Evolutionary conservation across 2,329 filamentous ascomycete species (phyloP).

Genomic region (Fusarium cicatricum): DNA sequence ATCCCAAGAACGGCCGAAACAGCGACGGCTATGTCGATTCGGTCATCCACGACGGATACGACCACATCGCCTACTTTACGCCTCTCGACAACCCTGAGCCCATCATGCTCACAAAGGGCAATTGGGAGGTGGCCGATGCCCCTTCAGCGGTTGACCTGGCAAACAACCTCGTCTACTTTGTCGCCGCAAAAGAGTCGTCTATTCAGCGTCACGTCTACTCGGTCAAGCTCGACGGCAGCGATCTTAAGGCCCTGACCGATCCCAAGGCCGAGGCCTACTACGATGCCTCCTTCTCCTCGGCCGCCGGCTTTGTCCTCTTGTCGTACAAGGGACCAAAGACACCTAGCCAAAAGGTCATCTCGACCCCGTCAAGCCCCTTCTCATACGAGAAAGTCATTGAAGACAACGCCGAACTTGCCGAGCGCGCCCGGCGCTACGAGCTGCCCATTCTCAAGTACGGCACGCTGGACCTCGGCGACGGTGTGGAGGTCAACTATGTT

Average conservation of each 20-base stretch:
- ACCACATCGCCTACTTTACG: constrained; percentile 93
- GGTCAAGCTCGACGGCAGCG: constrained; percentile 82
- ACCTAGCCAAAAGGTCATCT: constrained; percentile 91
- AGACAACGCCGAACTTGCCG: constrained; percentile 75
- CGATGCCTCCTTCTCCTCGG: constrained; percentile 81
- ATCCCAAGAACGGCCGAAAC: constrained; percentile 75
- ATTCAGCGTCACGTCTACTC: constrained; percentile 93
- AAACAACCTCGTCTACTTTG: constrained; percentile 90
- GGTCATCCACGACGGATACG: constrained; percentile 83
- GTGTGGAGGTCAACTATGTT: constrained; percentile 74
- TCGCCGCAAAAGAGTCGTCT: constrained; percentile 84
- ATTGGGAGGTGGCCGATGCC: constrained; percentile 91
- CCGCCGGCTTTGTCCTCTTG: constrained; percentile 83
- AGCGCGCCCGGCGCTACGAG: constrained; percentile 77
- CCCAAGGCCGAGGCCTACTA: constrained; percentile 80
- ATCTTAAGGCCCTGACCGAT: constrained; percentile 77
- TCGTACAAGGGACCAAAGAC: constrained; percentile 85
- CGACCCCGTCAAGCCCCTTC: constrained; percentile 73
- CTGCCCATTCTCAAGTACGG: constrained; percentile 85
- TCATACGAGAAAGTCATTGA: constrained; percentile 78
- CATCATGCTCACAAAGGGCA: constrained; percentile 82
- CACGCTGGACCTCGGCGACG: constrained; percentile 81
- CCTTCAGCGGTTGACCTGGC: constrained; percentile 85
- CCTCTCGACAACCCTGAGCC: constrained; percentile 86
- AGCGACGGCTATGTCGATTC: constrained; percentile 94